Evolutionary conservation across 192 early-diverging fungal species (phyloP).

Genomic region (Backusella westeae): DNA sequence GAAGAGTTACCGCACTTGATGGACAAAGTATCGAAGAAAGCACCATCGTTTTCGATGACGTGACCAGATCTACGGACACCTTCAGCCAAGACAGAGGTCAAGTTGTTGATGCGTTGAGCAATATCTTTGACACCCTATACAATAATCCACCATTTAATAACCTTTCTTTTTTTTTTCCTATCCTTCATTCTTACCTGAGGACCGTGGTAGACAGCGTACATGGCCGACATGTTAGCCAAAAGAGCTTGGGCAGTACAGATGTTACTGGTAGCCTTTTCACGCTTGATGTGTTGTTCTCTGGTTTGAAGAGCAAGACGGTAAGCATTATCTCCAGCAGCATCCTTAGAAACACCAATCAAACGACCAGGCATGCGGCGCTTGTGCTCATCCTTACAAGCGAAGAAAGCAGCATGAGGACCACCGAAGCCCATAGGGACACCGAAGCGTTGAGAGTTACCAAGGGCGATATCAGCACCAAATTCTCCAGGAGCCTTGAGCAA

Average conservation of each 20-base stretch:
- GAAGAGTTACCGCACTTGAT: conserved; percentile 67
- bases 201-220: conserved; percentile 99
- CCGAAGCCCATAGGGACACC: conserved; percentile 99
- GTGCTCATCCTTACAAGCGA: conserved; percentile 88
- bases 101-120: conserved; percentile 90
- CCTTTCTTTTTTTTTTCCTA: background rate
- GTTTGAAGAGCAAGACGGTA: conserved; percentile 97
- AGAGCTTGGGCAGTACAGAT: conserved; percentile 99
- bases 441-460: conserved; percentile 97
- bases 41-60: conserved; percentile 68
- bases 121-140: conserved; percentile 77
- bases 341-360: conserved; percentile 94
- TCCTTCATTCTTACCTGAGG: conserved; percentile 56
- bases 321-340: conserved; percentile 80
- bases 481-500: conserved; percentile 92
- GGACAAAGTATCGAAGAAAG: conserved; percentile 96
- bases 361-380: conserved; percentile 97
- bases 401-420: conserved; percentile 99
- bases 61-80: conserved; percentile 76
- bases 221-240: conserved; percentile 98
- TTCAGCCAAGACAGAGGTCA: conserved; percentile 80
- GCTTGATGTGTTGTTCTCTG: conserved; percentile 98
- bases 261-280: conserved; percentile 98
- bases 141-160: background rate
- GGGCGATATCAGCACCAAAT: conserved; percentile 96